Evolutionary conservation across 257 asterid genomes (phyloP).

Genomic region (Solanum appendiculatum): DNA sequence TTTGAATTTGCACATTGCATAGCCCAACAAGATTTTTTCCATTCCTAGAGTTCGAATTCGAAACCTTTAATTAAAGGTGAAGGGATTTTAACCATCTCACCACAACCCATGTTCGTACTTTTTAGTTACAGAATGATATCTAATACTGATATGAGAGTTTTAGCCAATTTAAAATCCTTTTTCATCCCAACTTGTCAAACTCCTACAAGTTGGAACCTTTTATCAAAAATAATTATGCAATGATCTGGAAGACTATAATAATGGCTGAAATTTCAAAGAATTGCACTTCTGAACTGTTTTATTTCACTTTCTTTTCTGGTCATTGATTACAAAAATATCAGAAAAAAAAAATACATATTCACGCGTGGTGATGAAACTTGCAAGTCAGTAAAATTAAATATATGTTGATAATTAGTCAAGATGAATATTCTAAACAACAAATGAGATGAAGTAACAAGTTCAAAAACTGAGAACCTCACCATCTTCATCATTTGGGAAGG

Average conservation of each 20-base stretch:
- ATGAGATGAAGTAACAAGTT: not conserved
- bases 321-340: not conserved
- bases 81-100: not conserved
- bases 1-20: no score
- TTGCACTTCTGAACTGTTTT: not conserved
- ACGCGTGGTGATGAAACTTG: not conserved
- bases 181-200: not conserved
- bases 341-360: not conserved
- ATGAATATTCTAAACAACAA: not conserved
- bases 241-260: not conserved
- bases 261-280: not conserved
- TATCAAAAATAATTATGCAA: not conserved
- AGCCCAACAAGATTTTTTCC: not conserved
- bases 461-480: conserved; percentile 34
- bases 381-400: not conserved
- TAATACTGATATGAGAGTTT: not conserved
- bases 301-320: not conserved
- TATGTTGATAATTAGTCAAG: not conserved
- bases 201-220: not conserved
- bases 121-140: not conserved
- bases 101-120: no score
- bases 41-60: not conserved
- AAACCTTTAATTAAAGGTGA: no score
- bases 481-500: conserved; percentile 61
- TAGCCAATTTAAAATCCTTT: no score